Conservation (phyloP, 2,329 filamentous ascomycete genomes). For the Dactylellina haptotyla region DNA sequence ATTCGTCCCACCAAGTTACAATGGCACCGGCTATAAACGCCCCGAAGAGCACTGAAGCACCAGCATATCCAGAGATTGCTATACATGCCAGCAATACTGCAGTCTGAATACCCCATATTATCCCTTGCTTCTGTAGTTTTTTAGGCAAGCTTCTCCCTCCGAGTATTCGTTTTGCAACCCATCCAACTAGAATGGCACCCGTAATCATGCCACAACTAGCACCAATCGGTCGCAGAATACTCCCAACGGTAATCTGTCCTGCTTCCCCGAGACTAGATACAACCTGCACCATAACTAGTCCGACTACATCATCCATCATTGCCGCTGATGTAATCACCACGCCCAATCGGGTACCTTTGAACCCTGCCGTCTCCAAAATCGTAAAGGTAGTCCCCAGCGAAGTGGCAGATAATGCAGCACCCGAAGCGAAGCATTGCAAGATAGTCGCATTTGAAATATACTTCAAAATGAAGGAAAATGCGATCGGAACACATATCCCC, state of each 20-base stretch:
- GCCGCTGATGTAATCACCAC: conserved; percentile 76
- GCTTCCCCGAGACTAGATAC: conserved; percentile 72
- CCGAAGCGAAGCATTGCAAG: conserved; percentile 76
- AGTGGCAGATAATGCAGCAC: conserved; percentile 78
- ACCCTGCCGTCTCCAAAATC: conserved; percentile 70
- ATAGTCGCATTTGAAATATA: conserved; percentile 63
- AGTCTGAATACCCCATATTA: conserved; percentile 65
- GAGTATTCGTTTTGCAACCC: not conserved
- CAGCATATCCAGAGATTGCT: conserved; percentile 68
- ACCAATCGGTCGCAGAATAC: conserved; percentile 64
- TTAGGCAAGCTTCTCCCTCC: conserved; percentile 53
- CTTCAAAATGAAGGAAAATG: conserved; percentile 71
- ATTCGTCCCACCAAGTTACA: conserved; percentile 70
- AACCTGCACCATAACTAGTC: conserved; percentile 79
- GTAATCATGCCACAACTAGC: conserved; percentile 58
- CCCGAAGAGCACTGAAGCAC: conserved; percentile 72
- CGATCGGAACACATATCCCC: conserved; percentile 73
- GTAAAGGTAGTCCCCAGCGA: conserved; percentile 77
- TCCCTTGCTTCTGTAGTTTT: conserved; percentile 58
- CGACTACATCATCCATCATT: conserved; percentile 84
- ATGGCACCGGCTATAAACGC: conserved; percentile 71
- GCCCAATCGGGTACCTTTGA: conserved; percentile 68
- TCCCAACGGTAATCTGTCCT: conserved; percentile 2
- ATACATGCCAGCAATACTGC: conserved; percentile 66
- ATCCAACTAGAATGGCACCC: conserved; percentile 31